A percentile compares a stretch with the other conserved stretches of the same genome.
Conservation (phyloP, 2,329 filamentous ascomycete species). For the Eutypa lata region DNA sequence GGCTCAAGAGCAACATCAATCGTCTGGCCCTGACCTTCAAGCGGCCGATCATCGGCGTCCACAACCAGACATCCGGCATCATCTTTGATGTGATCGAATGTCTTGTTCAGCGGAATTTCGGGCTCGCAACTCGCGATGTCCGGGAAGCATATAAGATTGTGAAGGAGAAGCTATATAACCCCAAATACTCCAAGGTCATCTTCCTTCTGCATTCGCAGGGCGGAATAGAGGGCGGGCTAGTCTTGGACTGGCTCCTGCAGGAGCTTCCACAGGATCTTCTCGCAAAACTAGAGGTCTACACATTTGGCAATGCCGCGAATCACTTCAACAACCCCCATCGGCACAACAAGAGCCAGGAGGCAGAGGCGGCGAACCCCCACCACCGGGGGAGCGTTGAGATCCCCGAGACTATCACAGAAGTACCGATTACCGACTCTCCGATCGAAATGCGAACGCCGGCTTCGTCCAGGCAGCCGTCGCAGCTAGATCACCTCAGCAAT, state of each 20-base stretch:
- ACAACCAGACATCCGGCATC: conserved; percentile 72
- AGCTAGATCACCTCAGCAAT: neutral
- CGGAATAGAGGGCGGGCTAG: conserved; percentile 68
- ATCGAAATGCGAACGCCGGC: conserved; percentile 17
- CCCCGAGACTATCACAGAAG: conserved; percentile 34
- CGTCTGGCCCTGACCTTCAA: conserved; percentile 70
- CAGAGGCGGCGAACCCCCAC: conserved; percentile 32
- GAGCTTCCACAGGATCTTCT: conserved; percentile 66
- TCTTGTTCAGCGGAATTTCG: conserved; percentile 71
- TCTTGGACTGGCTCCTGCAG: conserved; percentile 73
- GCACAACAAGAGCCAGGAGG: conserved; percentile 42
- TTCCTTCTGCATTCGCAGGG: conserved; percentile 77
- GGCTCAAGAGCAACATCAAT: conserved; percentile 69
- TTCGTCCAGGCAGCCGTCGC: conserved; percentile 10
- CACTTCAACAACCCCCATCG: conserved; percentile 77
- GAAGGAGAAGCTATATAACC: conserved; percentile 61
- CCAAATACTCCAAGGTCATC: conserved; percentile 63
- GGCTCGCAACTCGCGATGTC: conserved; percentile 68
- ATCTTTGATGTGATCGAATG: conserved; percentile 77
- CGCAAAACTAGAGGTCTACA: conserved; percentile 70
- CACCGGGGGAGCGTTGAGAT: conserved; percentile 22
- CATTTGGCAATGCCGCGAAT: conserved; percentile 75
- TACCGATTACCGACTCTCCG: conserved; percentile 26
- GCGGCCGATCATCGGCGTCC: conserved; percentile 67
- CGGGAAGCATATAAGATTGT: conserved; percentile 59